These are phyloP conservation scores for Inonotus obliquus DNA, from an alignment of 1,284 basidiomycete genomes.

Conservation along the genomic window DNA sequence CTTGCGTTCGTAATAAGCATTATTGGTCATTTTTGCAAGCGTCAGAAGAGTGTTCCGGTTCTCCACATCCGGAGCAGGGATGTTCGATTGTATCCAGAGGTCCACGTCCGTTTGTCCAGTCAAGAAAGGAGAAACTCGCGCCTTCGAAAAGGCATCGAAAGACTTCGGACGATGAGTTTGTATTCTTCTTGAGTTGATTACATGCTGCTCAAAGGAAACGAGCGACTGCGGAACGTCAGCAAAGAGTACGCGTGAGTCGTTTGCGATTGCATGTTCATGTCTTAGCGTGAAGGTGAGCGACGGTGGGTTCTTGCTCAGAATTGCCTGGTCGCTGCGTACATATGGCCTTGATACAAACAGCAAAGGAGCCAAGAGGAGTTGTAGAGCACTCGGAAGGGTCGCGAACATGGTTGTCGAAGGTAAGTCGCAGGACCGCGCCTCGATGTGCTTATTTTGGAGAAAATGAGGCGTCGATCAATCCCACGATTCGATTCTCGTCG, in stretches of 20 bases:
- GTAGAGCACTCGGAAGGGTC: slow-evolving; percentile 13
- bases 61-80: slow-evolving; percentile 42
- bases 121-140: background rate
- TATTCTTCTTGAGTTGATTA: slow-evolving; percentile 5
- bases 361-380: slow-evolving; percentile 13
- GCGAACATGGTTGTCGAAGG: slow-evolving; percentile 15
- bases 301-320: background rate
- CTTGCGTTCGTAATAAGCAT: slow-evolving; percentile 18
- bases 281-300: slow-evolving; percentile 13
- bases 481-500: background rate
- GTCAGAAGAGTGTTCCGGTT: slow-evolving; percentile 48
- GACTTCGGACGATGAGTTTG: slow-evolving; percentile 18
- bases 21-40: slow-evolving; percentile 40
- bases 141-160: slow-evolving; percentile 12
- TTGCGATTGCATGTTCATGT: slow-evolving; percentile 18
- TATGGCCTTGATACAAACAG: background rate
- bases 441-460: background rate
- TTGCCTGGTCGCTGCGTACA: background rate
- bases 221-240: slow-evolving; percentile 12
- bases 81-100: slow-evolving; percentile 58
- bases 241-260: slow-evolving; percentile 17
- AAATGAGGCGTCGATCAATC: background rate
- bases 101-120: slow-evolving; percentile 13
- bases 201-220: background rate
- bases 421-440: background rate